Evolutionary conservation across 495 filamentous ascomycete genomes (phyloP).

Genomic region (Aspergillus taichungensis): DNA sequence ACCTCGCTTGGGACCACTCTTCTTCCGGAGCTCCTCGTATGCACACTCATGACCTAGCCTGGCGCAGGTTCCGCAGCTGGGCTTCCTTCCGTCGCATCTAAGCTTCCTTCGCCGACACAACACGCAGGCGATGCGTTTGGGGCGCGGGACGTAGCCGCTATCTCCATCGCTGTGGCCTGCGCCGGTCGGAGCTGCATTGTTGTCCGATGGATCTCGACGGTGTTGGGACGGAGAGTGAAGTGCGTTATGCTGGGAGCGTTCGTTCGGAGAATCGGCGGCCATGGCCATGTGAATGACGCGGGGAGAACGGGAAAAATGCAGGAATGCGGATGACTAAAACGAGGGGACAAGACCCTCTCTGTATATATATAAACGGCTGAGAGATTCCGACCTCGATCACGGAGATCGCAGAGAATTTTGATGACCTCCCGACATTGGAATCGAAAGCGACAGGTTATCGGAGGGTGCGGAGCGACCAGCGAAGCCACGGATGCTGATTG

Average conservation of each 20-base stretch:
- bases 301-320: background rate
- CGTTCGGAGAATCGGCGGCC: conserved; percentile 43
- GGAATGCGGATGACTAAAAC: background rate
- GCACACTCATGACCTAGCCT: conserved; percentile 83
- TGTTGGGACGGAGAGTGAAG: conserved; percentile 21
- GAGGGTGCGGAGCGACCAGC: too few species aligned
- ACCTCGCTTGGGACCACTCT: conserved; percentile 95
- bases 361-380: too few species aligned
- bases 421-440: too few species aligned
- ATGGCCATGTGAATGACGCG: conserved; percentile 12
- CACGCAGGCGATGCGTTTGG: conserved; percentile 93
- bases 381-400: too few species aligned
- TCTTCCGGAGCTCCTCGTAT: conserved; percentile 93
- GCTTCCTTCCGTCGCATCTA: conserved; percentile 61
- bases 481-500: too few species aligned
- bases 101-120: conserved; percentile 91
- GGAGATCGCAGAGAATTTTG: too few species aligned
- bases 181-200: conserved; percentile 21
- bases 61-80: conserved; percentile 88
- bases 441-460: too few species aligned
- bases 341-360: too few species aligned
- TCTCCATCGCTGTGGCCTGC: conserved; percentile 36
- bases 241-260: conserved; percentile 38
- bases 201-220: conserved; percentile 13
- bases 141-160: conserved; percentile 61